A percentile compares a stretch with the other conserved stretches of the same genome.
Conservation (phyloP, 345 rosid species). For the Odontarrhena argentea region DNA sequence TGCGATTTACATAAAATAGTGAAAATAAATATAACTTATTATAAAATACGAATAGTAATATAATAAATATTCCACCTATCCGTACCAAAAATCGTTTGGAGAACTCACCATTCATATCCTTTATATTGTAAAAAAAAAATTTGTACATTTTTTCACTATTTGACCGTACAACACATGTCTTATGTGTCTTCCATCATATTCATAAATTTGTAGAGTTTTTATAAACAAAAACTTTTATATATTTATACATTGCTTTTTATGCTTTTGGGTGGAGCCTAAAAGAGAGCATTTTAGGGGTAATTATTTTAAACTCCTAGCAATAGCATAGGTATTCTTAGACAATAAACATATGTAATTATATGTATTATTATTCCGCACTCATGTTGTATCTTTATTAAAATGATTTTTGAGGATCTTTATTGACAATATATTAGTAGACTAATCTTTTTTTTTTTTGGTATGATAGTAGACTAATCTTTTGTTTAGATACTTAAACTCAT, state of each 20-base stretch:
- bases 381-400: conserved; percentile 11
- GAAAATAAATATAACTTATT: no score
- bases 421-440: conserved; percentile 4
- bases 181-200: conserved; percentile 27
- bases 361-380: conserved; percentile 33
- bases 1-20: no score
- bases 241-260: conserved; percentile 2
- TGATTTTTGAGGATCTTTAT: conserved; percentile 15
- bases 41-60: no score
- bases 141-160: conserved; percentile 24
- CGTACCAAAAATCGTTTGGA: no score
- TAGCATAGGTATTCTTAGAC: conserved; percentile 27
- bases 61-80: no score
- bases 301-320: conserved; percentile 21
- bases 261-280: conserved; percentile 36
- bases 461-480: not conserved
- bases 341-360: conserved; percentile 16
- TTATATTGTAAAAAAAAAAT: not conserved
- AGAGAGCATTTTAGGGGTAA: conserved; percentile 31
- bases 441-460: not conserved
- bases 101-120: no score
- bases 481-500: not conserved
- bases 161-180: conserved; percentile 23
- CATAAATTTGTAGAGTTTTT: not conserved
- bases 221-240: not conserved